Conservation (phyloP, 768 basidiomycete species). For the Rickenella mellea region DNA sequence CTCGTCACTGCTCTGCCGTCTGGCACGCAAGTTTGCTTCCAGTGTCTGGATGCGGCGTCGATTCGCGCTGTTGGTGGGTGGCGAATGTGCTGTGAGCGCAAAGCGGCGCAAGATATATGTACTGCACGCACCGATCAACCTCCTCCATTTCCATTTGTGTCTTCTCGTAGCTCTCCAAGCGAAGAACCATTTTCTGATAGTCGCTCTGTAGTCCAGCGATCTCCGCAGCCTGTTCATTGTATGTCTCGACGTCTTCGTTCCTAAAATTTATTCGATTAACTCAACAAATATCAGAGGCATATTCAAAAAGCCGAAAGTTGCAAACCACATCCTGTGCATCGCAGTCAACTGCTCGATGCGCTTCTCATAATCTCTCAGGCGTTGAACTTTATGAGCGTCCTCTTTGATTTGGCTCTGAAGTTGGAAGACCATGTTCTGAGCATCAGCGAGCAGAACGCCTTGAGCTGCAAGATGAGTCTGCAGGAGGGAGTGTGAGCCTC, state of each 20-base stretch:
- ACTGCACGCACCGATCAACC: conserved; percentile 39
- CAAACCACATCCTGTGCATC: conserved; percentile 72
- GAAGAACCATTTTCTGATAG: conserved; percentile 58
- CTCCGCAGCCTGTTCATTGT: conserved; percentile 53
- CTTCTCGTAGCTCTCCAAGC: conserved; percentile 48
- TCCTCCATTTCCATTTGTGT: conserved; percentile 47
- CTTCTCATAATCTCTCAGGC: conserved; percentile 76
- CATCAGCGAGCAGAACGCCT: conserved; percentile 58
- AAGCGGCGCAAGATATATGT: not conserved
- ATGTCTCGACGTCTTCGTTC: conserved; percentile 66
- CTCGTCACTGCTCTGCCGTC: conserved; percentile 32
- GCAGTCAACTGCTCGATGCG: conserved; percentile 76
- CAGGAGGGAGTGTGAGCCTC: not conserved
- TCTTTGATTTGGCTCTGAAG: conserved; percentile 71
- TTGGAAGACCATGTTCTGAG: conserved; percentile 56
- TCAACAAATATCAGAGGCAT: not conserved
- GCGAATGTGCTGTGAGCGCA: conserved; percentile 3
- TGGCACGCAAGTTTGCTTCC: conserved; percentile 43
- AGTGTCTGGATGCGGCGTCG: conserved; percentile 54
- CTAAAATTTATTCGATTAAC: conserved; percentile 25
- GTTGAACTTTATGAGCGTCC: conserved; percentile 71
- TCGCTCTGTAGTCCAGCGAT: conserved; percentile 45
- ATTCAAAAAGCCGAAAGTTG: conserved; percentile 4
- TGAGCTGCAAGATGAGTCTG: conserved; percentile 65
- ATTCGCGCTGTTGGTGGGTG: conserved; percentile 34